phyloP scores from a whole-genome alignment of 2,329 filamentous ascomycete genomes.

The Colletotrichum shisoi region DNA sequence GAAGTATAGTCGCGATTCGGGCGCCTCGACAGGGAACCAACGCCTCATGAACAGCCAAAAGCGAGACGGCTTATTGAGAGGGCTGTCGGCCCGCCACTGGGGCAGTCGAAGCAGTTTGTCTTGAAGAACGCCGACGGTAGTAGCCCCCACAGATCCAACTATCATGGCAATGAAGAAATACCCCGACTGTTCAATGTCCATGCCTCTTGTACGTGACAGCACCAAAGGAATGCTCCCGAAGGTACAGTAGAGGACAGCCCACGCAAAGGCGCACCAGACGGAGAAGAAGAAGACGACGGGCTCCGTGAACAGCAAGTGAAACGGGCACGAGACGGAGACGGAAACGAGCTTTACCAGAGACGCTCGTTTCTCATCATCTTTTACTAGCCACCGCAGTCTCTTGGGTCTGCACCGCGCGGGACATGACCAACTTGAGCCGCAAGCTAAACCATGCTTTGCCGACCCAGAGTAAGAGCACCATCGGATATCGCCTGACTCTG shows the following conservation, averaged over 20 bases:
- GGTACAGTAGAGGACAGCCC: slow-evolving; percentile 87
- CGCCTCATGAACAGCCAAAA: slow-evolving; percentile 58
- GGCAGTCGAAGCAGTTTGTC: slow-evolving; percentile 68
- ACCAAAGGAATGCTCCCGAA: slow-evolving; percentile 83
- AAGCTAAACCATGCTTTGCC: slow-evolving; percentile 21
- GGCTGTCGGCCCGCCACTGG: slow-evolving; percentile 49
- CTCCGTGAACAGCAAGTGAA: slow-evolving; percentile 78
- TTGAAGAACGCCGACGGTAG: slow-evolving; percentile 74
- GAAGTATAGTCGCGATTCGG: slow-evolving; percentile 84
- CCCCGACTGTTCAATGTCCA: slow-evolving; percentile 70
- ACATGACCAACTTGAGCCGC: slow-evolving; percentile 13
- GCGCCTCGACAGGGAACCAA: slow-evolving; percentile 61
- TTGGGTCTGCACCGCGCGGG: slow-evolving; percentile 15
- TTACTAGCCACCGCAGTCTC: slow-evolving; percentile 81
- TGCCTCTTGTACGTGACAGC: slow-evolving; percentile 72
- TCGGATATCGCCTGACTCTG: slow-evolving; percentile 26
- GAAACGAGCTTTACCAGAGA: slow-evolving; percentile 73
- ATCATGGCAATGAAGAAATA: slow-evolving; percentile 72
- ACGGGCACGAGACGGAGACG: slow-evolving; percentile 78
- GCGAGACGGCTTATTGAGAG: slow-evolving; percentile 43
- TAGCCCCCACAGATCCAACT: slow-evolving; percentile 71
- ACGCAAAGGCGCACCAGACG: slow-evolving; percentile 87
- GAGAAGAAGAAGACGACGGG: slow-evolving; percentile 86
- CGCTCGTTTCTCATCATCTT: slow-evolving; percentile 77
- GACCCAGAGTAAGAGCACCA: slow-evolving; percentile 8